Evolutionary conservation across 2,329 filamentous ascomycete species (phyloP), one percentile per base, ranked within the genome.

Genomic region (Calonectria naviculata): DNA sequence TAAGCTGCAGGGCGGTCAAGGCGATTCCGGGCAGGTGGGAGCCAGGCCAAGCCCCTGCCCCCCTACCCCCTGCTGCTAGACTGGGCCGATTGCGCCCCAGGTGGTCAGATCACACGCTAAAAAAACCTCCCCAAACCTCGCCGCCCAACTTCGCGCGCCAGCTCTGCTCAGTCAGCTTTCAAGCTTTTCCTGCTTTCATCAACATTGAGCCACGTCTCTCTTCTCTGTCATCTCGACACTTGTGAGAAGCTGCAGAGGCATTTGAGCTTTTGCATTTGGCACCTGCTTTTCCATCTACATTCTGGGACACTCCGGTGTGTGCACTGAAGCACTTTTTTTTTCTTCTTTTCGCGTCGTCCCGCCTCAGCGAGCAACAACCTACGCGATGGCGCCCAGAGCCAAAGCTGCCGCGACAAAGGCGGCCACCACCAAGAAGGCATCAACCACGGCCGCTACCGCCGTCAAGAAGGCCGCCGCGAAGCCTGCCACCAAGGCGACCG

Each of bases 301-400:
- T 38, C 47, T 49, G 31, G 26, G 17, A 47, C 34, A 17, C n/a
- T 26, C n/a, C 41, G 29, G 56, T 46, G 34, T 47, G 47, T 28
- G 42, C 65, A 54, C 47, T 65, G 36, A 58, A 70, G 62, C 63
- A 54, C 19, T n/a, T 61, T 61, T 24, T 49, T 41, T 54, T n/a
- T 47, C 19, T 42, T 31, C 34, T 31, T 54, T 64, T 70, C 71
- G 64, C 65, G 60, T 68, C 60, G 36, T 46, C 64, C 58, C 58
- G 58, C 64, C 36, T n/a, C 36, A 41, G n/a, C 52, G 52, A 58
- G 47, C 66, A 49, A 58, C 42, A 72, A 52, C 62, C 31, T 63
- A 75, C 78, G 77, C 78, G 73, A 83, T 83, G 81, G 78, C 81
- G 65, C 76, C 81, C 46, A 77, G 77, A 76, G 74, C 78, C 52